phyloP scores from a whole-genome alignment of 2,329 filamentous ascomycete species.

The Dothideomycetes sp. region DNA sequence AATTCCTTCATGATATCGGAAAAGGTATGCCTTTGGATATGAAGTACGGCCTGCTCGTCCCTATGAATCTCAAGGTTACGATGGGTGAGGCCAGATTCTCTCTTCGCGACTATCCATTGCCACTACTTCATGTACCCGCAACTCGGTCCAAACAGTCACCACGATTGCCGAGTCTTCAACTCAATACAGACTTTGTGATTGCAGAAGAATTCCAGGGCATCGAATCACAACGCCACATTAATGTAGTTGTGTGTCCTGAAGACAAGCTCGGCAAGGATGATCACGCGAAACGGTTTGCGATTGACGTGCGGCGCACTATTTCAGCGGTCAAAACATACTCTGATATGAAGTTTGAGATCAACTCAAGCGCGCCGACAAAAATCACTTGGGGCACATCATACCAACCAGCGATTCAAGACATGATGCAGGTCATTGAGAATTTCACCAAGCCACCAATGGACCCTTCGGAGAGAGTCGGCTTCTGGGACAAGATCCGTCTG shows the following conservation, averaged over 20 bases:
- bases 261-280: slow-evolving; percentile 44
- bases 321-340: slow-evolving; percentile 95
- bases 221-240: slow-evolving; percentile 68
- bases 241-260: slow-evolving; percentile 74
- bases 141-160: slow-evolving; percentile 71
- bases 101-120: slow-evolving; percentile 85
- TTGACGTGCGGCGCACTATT: slow-evolving; percentile 83
- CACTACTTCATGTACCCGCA: slow-evolving; percentile 78
- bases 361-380: slow-evolving; percentile 80
- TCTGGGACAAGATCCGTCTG: slow-evolving; percentile 96
- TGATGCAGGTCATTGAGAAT: slow-evolving; percentile 98
- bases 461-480: slow-evolving; percentile 84
- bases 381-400: slow-evolving; percentile 98
- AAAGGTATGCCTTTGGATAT: slow-evolving; percentile 93
- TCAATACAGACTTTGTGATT: slow-evolving; percentile 87
- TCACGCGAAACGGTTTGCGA: slow-evolving; percentile 57
- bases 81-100: slow-evolving; percentile 85
- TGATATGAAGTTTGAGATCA: slow-evolving; percentile 82
- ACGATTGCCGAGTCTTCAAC: slow-evolving; percentile 66
- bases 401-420: slow-evolving; percentile 94
- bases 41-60: slow-evolving; percentile 79
- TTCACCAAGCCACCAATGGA: slow-evolving; percentile 95
- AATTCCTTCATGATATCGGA: slow-evolving; percentile 80
- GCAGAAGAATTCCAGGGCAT: slow-evolving; percentile 82
- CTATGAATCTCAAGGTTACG: slow-evolving; percentile 78